Evolutionary conservation across 1,139 yeast species (phyloP).

Genomic region (Geotrichum bryndzae): DNA sequence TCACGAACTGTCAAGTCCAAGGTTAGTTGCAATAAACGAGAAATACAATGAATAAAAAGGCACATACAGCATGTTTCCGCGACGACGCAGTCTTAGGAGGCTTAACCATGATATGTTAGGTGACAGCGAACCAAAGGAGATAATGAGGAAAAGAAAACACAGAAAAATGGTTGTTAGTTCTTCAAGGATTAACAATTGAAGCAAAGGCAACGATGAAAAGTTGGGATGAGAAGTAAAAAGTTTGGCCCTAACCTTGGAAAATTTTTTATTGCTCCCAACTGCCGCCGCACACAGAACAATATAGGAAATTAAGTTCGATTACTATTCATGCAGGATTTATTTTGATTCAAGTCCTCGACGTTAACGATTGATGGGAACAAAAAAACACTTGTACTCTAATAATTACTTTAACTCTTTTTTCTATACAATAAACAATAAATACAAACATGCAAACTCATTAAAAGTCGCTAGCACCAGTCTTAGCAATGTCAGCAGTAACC

Average conservation of each 20-base stretch:
- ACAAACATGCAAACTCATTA: conserved; percentile 2
- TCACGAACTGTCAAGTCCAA: conserved; percentile 41
- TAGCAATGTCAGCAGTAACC: conserved; percentile 31
- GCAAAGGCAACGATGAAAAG: not conserved
- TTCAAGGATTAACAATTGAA: not conserved
- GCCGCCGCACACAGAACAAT: conserved; percentile 2
- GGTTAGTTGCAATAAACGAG: not conserved
- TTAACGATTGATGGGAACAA: not conserved
- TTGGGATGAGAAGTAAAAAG: not conserved
- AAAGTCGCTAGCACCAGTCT: conserved; percentile 11
- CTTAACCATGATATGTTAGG: conserved; percentile 11
- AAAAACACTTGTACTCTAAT: not conserved
- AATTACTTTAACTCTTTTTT: not conserved
- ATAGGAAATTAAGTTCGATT: not conserved
- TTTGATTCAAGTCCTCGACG: not conserved
- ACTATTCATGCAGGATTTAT: not conserved
- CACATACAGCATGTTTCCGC: conserved; percentile 18
- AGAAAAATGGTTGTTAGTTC: not conserved
- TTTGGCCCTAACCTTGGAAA: conserved; percentile 9
- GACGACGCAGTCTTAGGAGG: conserved; percentile 18
- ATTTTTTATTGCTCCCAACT: conserved; percentile 8
- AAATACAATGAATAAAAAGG: not conserved
- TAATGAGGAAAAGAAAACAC: not conserved
- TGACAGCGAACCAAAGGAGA: not conserved
- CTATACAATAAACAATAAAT: conserved; percentile 3